A percentile compares a stretch with the other conserved stretches of the same genome.
phyloP scores from a whole-genome alignment of 805 yeast genomes.

The Candida peoriensis region DNA sequence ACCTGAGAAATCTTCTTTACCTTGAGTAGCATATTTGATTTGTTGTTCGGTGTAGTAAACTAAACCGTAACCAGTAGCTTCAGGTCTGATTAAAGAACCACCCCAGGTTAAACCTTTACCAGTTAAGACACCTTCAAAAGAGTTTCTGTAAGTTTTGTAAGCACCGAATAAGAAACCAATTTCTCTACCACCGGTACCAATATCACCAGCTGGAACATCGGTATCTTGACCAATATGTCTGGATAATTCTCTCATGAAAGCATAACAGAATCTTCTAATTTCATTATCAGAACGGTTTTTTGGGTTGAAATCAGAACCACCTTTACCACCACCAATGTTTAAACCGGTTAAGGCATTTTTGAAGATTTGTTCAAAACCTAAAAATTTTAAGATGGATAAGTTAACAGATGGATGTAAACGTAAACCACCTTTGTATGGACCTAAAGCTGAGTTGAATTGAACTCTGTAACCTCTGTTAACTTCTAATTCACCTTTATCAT shows the following conservation, averaged over 20 bases:
- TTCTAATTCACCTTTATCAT: constrained; percentile 85
- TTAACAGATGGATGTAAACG: constrained; percentile 97
- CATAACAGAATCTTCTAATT: constrained; percentile 93
- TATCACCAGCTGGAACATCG: constrained; percentile 99
- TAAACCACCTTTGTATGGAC: constrained; percentile 99
- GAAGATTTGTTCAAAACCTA: constrained; percentile 98
- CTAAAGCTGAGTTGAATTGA: constrained; percentile 96
- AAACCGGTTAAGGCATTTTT: constrained; percentile 97
- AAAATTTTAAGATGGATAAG: constrained; percentile 88
- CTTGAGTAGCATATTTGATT: constrained; percentile 88
- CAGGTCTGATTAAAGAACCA: constrained; percentile 98
- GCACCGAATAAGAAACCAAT: constrained; percentile 88
- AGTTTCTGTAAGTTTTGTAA: constrained; percentile 84
- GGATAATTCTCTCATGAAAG: constrained; percentile 93
- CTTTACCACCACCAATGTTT: constrained; percentile 99
- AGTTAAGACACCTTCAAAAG: constrained; percentile 95
- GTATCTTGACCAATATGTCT: constrained; percentile 96
- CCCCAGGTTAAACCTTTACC: constrained; percentile 99
- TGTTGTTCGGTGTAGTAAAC: constrained; percentile 96
- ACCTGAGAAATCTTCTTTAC: constrained; percentile 86
- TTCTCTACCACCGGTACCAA: constrained; percentile 89
- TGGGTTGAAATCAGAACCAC: constrained; percentile 98
- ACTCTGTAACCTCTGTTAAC: constrained; percentile 98
- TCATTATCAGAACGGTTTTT: constrained; percentile 90
- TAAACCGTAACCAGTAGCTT: constrained; percentile 98